Evolutionary conservation across 164 flowering plant species (phyloP), one percentile per base, ranked within the genome.

Genomic region (Platanus orientalis): DNA sequence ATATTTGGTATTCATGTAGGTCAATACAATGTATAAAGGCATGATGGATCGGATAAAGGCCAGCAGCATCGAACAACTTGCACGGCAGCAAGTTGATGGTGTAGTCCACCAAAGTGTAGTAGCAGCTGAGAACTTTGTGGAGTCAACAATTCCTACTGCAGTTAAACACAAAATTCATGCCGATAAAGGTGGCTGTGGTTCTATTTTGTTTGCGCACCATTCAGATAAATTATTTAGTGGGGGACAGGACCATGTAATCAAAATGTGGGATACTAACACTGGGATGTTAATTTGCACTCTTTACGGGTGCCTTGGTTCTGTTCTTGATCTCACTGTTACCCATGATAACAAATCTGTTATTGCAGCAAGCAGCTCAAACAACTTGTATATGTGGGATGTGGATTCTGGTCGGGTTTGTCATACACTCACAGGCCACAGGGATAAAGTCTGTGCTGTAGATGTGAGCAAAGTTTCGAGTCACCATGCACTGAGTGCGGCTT

Each of bases 371-470:
- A 89, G 92, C 78, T 84, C 94, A 36, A 88, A 89, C 80, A 88
- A 86, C 69, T 74, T 89, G 69, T 89, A 71, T 69, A 90, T 86
- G 17, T 95, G 97, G 97, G 97, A 95, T 62, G 82, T 78, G 54
- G 71, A 62, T 32, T 76, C 97, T 9, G 96, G 97, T 27, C 83
- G 94, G 30, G 64, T 90, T 30, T 80, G 80, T 23, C 99, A 95
- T 71, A 85, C 94, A 54, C 86, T 95, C 23, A 95, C 99, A 0
- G 99, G 99, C 42, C 99, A 95, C 71, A 67, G 62, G 1, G 94
- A 92, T 66, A 95, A 95, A 79, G 97, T 90, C 0, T 89, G 96
- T 80, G 84, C 92, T 17, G 97, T 95, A 19, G 98, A 90, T 79
- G 85, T 77, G 3, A 84, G 87, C 79, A 88, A 78, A 75, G 65